phyloP scores from a whole-genome alignment of 495 filamentous ascomycete species.

The Jackrogersella minutella region DNA sequence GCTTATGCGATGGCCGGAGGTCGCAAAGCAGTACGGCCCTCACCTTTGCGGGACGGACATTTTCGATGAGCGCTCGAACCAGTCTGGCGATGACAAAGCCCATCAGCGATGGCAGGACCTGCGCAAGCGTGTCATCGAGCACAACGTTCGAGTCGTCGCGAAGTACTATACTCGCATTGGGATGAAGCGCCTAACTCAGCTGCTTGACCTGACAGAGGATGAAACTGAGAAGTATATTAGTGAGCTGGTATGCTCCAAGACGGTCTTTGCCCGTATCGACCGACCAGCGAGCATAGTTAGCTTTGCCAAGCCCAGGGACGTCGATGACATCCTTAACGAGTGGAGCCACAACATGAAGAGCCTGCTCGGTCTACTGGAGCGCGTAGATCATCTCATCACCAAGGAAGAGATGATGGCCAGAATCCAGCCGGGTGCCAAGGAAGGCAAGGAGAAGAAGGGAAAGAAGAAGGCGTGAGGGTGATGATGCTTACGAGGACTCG shows the following conservation, averaged over 20 bases:
- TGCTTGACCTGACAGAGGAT: constrained; percentile 89
- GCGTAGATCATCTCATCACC: constrained; percentile 97
- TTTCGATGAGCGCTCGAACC: constrained; percentile 70
- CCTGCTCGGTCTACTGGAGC: constrained; percentile 86
- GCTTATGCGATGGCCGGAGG: constrained; percentile 97
- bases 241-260: constrained; percentile 94
- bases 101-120: constrained; percentile 88
- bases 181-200: constrained; percentile 84
- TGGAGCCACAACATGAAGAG: constrained; percentile 99
- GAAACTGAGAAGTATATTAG: constrained; percentile 98
- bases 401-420: constrained; percentile 99
- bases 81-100: constrained; percentile 76
- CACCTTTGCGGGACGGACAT: constrained; percentile 92
- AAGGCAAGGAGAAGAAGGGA: constrained; percentile 46
- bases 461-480: constrained; percentile 44
- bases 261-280: constrained; percentile 97
- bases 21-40: constrained; percentile 83
- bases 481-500: constrained; percentile 18
- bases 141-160: constrained; percentile 96
- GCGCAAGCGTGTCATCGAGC: constrained; percentile 97
- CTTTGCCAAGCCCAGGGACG: constrained; percentile 91
- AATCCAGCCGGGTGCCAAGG: constrained; percentile 72
- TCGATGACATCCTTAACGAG: constrained; percentile 97
- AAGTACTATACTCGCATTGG: constrained; percentile 98
- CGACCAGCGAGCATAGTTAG: constrained; percentile 88